Base-by-base conservation (phyloP, 2,329 filamentous ascomycete species). In the Apiospora arundinis region DNA sequence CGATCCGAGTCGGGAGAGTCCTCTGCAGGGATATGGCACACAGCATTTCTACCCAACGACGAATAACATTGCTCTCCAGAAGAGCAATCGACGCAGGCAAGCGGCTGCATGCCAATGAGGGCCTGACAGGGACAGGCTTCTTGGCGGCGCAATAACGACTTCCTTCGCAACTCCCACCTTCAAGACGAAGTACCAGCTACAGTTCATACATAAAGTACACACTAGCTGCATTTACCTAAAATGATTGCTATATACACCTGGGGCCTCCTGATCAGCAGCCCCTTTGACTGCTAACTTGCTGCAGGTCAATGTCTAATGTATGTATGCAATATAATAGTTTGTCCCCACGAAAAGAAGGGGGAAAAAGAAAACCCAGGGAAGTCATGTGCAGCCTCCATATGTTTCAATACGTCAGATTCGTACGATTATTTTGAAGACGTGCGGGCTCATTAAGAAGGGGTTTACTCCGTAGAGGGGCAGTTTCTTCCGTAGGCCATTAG, bases 331-430 rank as follows among this genome's bases (percentile, higher is more conserved):
- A 18, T 16, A 60, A 32, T 37, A 21, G 25, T 60, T 4, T 6
- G 28, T 32, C 56, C 21, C 8, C 32, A 56, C 25, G 49, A 21
- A 40, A 40, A 40, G 18, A 8, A 63, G 40, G 32, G 25, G n/a
- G 14, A 8, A 40, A 63, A 63, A 40, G 21, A 63, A 63, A 23
- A 18, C 56, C 56, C 56, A n/a, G 52, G 18, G 52, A 60, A 21
- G 52, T 60, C 52, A 60, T 60, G 52, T 60, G 52, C 52, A 60
- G 28, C 52, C 18, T 21, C 9, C 12, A 40, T 40, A 40, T 63
- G 56, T 63, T 63, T 63, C 56, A 63, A 63, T 63, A 63, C 56
- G 56, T 63, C 56, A 63, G 56, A 63, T 32, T 8, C 56, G 56
- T 63, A 63, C 32, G 56, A 40, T 63, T 40, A n/a, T 63, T n/a